A percentile compares a stretch with the other conserved stretches of the same genome.
Evolutionary conservation across 805 yeast genomes (phyloP).

Genomic region (Millerozyma miso): DNA sequence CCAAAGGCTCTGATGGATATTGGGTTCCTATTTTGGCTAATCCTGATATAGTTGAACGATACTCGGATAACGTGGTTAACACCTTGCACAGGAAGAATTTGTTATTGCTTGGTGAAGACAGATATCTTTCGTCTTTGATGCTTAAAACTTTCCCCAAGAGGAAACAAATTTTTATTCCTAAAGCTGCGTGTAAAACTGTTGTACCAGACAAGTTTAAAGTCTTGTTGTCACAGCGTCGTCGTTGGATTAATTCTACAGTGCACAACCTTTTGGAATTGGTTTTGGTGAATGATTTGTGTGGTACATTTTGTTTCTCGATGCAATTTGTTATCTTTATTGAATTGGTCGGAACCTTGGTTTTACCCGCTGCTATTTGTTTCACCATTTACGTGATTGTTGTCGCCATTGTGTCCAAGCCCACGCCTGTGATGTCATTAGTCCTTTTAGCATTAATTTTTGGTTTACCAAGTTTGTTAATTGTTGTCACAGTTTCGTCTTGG

Average conservation of each 20-base stretch:
- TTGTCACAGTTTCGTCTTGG: constrained; percentile 72
- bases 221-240: constrained; percentile 85
- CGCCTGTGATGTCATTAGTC: constrained; percentile 72
- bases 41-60: constrained; percentile 90
- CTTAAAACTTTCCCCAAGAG: constrained; percentile 84
- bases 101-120: constrained; percentile 83
- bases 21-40: constrained; percentile 95
- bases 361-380: constrained; percentile 84
- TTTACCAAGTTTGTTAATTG: constrained; percentile 76
- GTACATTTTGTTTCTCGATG: constrained; percentile 93
- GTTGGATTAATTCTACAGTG: constrained; percentile 95
- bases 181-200: constrained; percentile 87
- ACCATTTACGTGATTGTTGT: constrained; percentile 73
- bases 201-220: constrained; percentile 83
- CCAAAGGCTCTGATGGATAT: constrained; percentile 62
- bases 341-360: constrained; percentile 78
- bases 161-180: constrained; percentile 80
- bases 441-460: constrained; percentile 79
- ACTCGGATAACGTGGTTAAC: constrained; percentile 79
- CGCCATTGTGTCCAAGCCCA: constrained; percentile 68
- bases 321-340: constrained; percentile 85
- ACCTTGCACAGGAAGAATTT: constrained; percentile 85
- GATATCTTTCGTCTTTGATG: constrained; percentile 82
- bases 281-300: constrained; percentile 82
- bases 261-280: constrained; percentile 88